Conservation (phyloP, 441 rosid genomes). For the Populus hybrid region DNA sequence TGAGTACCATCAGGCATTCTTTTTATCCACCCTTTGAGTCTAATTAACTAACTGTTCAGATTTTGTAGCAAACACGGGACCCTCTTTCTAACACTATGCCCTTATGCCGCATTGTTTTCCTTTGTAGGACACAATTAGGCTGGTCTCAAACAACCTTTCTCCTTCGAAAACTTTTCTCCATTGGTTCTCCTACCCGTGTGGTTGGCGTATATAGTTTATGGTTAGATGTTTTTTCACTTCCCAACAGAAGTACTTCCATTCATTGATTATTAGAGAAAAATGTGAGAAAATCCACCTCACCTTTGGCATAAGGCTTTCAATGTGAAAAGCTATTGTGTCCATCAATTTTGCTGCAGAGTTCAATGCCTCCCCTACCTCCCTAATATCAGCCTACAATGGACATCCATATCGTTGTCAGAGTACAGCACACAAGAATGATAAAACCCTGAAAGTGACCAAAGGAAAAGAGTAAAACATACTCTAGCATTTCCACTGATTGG, state of each 20-base stretch:
- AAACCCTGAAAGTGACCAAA: neutral
- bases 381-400: conserved; percentile 48
- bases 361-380: conserved; percentile 55
- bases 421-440: neutral
- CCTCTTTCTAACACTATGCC: too few species aligned
- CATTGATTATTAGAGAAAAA: neutral
- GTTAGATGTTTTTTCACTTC: too few species aligned
- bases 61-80: neutral
- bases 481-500: conserved; percentile 53
- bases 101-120: neutral
- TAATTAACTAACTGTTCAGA: neutral
- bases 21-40: neutral
- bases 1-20: neutral
- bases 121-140: neutral
- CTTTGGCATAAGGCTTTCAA: conserved; percentile 56
- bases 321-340: conserved; percentile 46
- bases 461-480: conserved; percentile 31
- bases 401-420: neutral
- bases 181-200: too few species aligned
- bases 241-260: neutral
- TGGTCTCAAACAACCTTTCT: neutral
- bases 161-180: neutral
- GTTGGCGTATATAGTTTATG: too few species aligned
- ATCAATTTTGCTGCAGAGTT: conserved; percentile 48
- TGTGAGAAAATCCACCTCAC: conserved; percentile 26